Evolutionary conservation across 441 rosid genomes (phyloP).

Genomic region (Populus tomentosa): DNA sequence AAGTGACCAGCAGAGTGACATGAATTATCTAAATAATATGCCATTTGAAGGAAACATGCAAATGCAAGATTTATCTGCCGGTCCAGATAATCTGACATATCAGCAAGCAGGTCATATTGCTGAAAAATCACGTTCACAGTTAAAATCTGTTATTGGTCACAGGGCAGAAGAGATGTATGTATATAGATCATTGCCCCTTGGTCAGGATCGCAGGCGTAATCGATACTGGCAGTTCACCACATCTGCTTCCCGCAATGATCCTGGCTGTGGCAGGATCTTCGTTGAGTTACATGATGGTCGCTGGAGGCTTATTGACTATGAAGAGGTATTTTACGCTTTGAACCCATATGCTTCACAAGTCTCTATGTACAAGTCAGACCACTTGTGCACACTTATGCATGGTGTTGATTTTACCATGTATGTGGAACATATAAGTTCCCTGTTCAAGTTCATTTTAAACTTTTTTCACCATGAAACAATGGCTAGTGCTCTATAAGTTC

Average conservation of each 20-base stretch:
- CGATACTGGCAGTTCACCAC: constrained; percentile 80
- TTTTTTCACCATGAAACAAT: background rate
- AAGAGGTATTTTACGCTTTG: constrained; percentile 40
- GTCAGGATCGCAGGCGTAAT: constrained; percentile 84
- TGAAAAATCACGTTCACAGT: constrained; percentile 63
- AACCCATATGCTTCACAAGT: background rate
- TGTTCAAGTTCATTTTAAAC: background rate
- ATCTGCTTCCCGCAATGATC: constrained; percentile 66
- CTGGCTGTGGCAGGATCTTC: constrained; percentile 79
- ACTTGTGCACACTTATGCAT: background rate
- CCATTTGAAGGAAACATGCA: constrained; percentile 48
- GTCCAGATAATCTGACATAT: constrained; percentile 44
- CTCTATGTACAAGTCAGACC: background rate
- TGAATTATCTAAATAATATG: constrained; percentile 27
- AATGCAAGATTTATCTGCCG: constrained; percentile 49
- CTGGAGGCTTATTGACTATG: constrained; percentile 81
- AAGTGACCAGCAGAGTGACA: constrained; percentile 37
- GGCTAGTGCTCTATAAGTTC: background rate
- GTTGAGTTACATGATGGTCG: constrained; percentile 67
- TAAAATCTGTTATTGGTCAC: constrained; percentile 71
- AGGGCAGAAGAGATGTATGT: constrained; percentile 77
- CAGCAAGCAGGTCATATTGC: constrained; percentile 57
- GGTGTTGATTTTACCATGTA: background rate
- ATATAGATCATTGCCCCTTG: constrained; percentile 79
- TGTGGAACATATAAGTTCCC: background rate